Evolutionary conservation across 192 early-diverging fungal genomes (phyloP).

Genomic region (Podila epicladia): DNA sequence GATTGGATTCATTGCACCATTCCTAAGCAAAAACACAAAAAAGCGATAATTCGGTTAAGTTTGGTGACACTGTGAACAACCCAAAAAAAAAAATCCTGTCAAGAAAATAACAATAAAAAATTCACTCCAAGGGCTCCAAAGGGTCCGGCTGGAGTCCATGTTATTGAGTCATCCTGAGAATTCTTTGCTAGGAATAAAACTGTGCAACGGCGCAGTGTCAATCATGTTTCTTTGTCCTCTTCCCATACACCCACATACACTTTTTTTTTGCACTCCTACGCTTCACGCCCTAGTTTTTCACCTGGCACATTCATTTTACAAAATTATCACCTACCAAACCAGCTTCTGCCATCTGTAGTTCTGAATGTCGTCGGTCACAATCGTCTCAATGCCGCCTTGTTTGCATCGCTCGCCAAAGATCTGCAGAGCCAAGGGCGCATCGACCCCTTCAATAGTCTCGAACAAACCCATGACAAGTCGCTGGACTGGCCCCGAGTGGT

Average conservation of each 20-base stretch:
- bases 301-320: not conserved
- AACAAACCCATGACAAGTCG: slow-evolving; percentile 52
- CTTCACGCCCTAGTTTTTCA: no score
- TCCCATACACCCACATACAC: not conserved
- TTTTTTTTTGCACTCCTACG: no score
- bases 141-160: not conserved
- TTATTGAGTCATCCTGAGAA: not conserved
- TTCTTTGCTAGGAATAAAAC: no score
- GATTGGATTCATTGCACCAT: slow-evolving; percentile 73
- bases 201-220: no score
- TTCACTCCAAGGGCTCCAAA: not conserved
- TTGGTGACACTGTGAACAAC: no score
- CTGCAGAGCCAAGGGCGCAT: slow-evolving; percentile 28
- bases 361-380: slow-evolving; percentile 65
- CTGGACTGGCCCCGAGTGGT: slow-evolving; percentile 54
- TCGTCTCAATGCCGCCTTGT: slow-evolving; percentile 48
- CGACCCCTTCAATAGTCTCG: slow-evolving; percentile 29
- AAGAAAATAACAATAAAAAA: not conserved
- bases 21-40: slow-evolving; percentile 47
- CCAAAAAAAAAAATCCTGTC: not conserved
- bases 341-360: slow-evolving; percentile 73
- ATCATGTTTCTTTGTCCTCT: not conserved
- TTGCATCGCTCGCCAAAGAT: slow-evolving; percentile 56
- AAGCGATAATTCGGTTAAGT: not conserved
- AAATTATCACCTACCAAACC: slow-evolving; percentile 60